A percentile compares a stretch with the other conserved stretches of the same genome.
Conservation (phyloP, 352 stramenopile species). For the Phytophthora citrophthora region DNA sequence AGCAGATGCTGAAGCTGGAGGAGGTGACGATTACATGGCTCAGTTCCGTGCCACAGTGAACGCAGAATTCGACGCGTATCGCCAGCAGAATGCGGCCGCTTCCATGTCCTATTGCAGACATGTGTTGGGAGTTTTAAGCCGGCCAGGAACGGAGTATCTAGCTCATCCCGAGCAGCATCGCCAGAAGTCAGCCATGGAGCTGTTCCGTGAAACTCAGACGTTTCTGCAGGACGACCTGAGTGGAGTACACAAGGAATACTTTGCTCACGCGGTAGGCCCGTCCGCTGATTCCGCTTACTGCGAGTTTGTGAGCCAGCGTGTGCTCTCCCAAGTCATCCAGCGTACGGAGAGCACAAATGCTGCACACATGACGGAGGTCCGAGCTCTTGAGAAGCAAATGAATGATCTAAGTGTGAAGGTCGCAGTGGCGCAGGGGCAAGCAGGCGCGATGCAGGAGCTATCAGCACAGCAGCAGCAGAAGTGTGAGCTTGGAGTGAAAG, state of each 20-base stretch:
- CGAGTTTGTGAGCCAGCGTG: conserved; percentile 80
- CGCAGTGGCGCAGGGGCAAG: conserved; percentile 79
- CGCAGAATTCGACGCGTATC: conserved; percentile 56
- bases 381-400: conserved; percentile 78
- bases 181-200: conserved; percentile 76
- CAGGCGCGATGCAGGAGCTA: conserved; percentile 84
- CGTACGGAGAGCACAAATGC: conserved; percentile 76
- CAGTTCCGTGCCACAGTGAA: conserved; percentile 61
- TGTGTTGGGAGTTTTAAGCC: conserved; percentile 56
- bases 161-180: conserved; percentile 29
- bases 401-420: conserved; percentile 87
- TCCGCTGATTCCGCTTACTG: conserved; percentile 86
- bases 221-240: conserved; percentile 66
- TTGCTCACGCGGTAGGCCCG: conserved; percentile 62
- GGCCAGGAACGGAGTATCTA: conserved; percentile 48
- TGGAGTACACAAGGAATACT: conserved; percentile 65
- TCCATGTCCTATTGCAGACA: conserved; percentile 87
- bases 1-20: conserved; percentile 49
- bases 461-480: conserved; percentile 81
- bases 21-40: conserved; percentile 63
- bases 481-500: conserved; percentile 74
- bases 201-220: conserved; percentile 72
- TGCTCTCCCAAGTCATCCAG: conserved; percentile 78
- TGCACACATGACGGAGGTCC: conserved; percentile 80
- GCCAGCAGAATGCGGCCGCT: conserved; percentile 79